Evolutionary conservation across 2,329 filamentous ascomycete genomes (phyloP), one percentile per base, ranked within the genome.

Genomic region (Beauveria sp.): DNA sequence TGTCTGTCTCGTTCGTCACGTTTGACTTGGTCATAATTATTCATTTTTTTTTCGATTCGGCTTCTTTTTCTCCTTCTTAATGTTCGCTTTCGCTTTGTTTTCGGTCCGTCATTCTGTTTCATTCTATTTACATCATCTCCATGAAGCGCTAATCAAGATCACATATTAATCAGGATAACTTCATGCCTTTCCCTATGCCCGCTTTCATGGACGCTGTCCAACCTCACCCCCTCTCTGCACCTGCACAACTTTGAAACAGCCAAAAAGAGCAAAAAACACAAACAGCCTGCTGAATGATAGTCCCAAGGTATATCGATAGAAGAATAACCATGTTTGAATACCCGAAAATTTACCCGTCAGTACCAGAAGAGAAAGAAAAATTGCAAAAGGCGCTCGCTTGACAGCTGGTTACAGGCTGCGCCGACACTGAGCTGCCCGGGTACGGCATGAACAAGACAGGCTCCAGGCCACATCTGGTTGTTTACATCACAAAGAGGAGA

Each of bases 401-500:
- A 34, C 18, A 34, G 12, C 24, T 37, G 9, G 6, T 54, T 18
- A 30, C 28, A 26, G 12, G 52, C 22, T 54, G 5, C 37, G 9
- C n/a, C 37, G 14, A 8, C 37, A 18, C 22, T 43, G 22, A 16
- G 34, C 26, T 44, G 40, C 40, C 40, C 40, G 18, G 9, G 16
- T 34, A 51, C 22, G 55, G 54, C 55, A 55, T 54, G 55, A 34
- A 55, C 22, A 61, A 28, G 3, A 47, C 37, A 37, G 47, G 47
- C 47, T 28, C 55, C 55, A 43, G 47, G 34, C 55, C 55, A 18
- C 22, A 20, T 46, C 20, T 55, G 26, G 66, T 44, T 22, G 37
- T 37, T 75, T 78, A 86, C 82, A 86, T 83, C 63, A 86, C 81
- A 68, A 86, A 87, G 66, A 85, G 74, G 52, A 87, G 71, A 70